phyloP scores from a whole-genome alignment of 2,329 filamentous ascomycete genomes.

The Pleomassaria siparia region DNA sequence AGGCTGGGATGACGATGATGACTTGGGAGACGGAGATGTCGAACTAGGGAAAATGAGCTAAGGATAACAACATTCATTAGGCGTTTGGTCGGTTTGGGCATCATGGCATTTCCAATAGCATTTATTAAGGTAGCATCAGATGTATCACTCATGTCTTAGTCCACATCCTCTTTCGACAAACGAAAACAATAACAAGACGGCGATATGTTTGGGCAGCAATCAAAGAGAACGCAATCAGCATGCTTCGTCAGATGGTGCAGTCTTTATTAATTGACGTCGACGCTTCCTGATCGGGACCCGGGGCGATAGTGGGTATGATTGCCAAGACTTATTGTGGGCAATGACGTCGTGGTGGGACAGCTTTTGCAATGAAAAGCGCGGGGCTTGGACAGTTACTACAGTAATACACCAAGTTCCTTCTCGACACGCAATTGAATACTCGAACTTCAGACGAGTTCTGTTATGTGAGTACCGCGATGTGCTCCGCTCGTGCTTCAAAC shows the following conservation, averaged over 20 bases:
- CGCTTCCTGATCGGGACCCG: conserved; percentile 22
- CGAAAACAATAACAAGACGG: not conserved
- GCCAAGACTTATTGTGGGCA: conserved; percentile 13
- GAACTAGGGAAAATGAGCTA: conserved; percentile 73
- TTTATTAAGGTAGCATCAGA: no score
- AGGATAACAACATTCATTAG: conserved; percentile 4
- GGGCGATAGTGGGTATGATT: no score
- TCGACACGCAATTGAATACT: not conserved
- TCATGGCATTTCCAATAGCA: conserved; percentile 3
- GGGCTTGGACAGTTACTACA: conserved; percentile 3
- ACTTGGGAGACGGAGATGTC: conserved; percentile 53
- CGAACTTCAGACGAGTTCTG: not conserved
- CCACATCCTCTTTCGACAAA: not conserved
- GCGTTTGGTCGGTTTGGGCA: not conserved
- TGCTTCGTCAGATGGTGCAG: conserved; percentile 4
- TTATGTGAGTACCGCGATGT: not conserved
- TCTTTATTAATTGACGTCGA: conserved; percentile 26
- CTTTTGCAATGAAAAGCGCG: conserved; percentile 17
- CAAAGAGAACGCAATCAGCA: not conserved
- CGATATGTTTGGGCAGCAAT: conserved; percentile 1
- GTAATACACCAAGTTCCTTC: not conserved
- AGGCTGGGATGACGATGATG: conserved; percentile 42
- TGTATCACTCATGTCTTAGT: conserved; percentile 1
- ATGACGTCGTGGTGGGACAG: conserved; percentile 33
- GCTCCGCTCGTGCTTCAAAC: not conserved